Base-by-base conservation (phyloP, 2,329 filamentous ascomycete genomes). In the Piedraia hortae region DNA sequence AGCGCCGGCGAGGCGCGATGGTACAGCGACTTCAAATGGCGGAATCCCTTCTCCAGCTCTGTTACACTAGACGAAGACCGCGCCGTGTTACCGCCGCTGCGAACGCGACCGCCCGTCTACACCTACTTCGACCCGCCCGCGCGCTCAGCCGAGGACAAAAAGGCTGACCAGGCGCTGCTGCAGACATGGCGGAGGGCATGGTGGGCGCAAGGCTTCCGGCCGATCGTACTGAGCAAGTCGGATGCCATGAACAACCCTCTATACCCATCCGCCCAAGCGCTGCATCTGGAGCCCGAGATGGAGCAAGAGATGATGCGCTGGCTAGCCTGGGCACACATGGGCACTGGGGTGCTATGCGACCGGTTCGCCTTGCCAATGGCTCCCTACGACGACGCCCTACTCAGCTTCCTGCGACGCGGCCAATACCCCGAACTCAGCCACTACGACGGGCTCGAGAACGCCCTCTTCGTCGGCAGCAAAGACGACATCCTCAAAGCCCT, bases 271-370 rank as follows among this genome's bases (percentile, higher is more conserved):
- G 49, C 89, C 23, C 67, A 78, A 42, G 41, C 45, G 11, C 44
- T 62, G 26, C 48, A 62, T n/a, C 37, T 78, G 14, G 54, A 66
- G n/a, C 40, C 54, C 0, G 51, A 48, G 1, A 44, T 85, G 27
- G 66, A 69, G 41, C 50, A 48, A 8, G 74, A 88, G 29, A 38
- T 91, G 14, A 66, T 74, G 53, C 58, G 71, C 31, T 91, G 78
- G 78, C 49, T 91, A 28, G 82, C 82, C 0, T 97, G 82, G 80
- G 75, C 75, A 24, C 67, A 70, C 27, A 85, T 90, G 74, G 70
- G 70, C 7, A 69, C 67, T 10, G 85, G 85, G 2, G 48, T 93
- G 16, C 54, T 93, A 21, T 58, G 70, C 9, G 67, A 82, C 40
- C 70, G 70, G 46, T 57, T 71, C n/a, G 57, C 77, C 12, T 56